These are phyloP conservation scores for Brettanomyces custersianus DNA, from an alignment of 805 yeast species.

Conservation along the genomic window DNA sequence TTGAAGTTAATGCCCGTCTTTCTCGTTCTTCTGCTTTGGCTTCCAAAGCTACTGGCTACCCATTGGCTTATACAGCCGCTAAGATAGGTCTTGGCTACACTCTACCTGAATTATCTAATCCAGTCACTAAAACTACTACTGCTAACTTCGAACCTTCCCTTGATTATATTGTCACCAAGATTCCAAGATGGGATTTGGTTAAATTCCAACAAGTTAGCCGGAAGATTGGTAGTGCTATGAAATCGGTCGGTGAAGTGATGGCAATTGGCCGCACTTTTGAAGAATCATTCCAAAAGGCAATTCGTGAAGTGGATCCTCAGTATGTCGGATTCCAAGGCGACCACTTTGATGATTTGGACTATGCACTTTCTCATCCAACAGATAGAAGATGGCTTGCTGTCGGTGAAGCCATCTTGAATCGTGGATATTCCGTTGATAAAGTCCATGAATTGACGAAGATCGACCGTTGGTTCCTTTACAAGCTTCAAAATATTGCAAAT, in stretches of 20 bases:
- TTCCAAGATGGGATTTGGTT: slow-evolving; percentile 96
- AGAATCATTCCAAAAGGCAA: slow-evolving; percentile 96
- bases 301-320: slow-evolving; percentile 91
- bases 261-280: slow-evolving; percentile 97
- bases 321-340: slow-evolving; percentile 88
- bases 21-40: slow-evolving; percentile 97
- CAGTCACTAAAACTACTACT: slow-evolving; percentile 91
- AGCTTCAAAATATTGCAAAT: slow-evolving; percentile 85
- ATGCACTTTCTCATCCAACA: slow-evolving; percentile 74
- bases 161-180: slow-evolving; percentile 93
- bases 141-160: slow-evolving; percentile 96
- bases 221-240: slow-evolving; percentile 93
- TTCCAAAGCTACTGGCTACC: slow-evolving; percentile 97
- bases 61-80: slow-evolving; percentile 97
- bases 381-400: slow-evolving; percentile 98
- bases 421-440: slow-evolving; percentile 80
- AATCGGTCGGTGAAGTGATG: slow-evolving; percentile 99
- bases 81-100: slow-evolving; percentile 93
- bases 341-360: slow-evolving; percentile 67
- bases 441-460: slow-evolving; percentile 89
- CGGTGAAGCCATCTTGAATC: slow-evolving; percentile 92
- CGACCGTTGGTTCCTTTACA: slow-evolving; percentile 93
- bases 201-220: slow-evolving; percentile 94
- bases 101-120: slow-evolving; percentile 89
- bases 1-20: slow-evolving; percentile 94